Evolutionary conservation across 2,329 filamentous ascomycete genomes (phyloP), one percentile per base, ranked within the genome.

Genomic region (Cercospora janseana): DNA sequence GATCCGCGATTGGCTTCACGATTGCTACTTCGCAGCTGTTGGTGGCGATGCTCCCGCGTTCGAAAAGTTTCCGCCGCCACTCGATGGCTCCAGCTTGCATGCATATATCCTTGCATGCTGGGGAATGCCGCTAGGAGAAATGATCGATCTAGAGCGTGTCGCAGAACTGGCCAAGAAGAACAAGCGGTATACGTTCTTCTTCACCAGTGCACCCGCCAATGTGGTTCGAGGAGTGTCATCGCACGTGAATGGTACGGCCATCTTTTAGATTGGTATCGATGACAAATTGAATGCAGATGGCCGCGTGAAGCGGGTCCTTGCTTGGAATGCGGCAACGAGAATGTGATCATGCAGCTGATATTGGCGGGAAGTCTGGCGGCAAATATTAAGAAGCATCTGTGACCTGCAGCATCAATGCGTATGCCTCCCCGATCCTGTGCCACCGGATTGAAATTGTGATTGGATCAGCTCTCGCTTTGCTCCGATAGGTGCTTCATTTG

Each of bases 11-110:
- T 88, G 84, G 83, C 55, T 88, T 51, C 85, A 86, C 71, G 82
- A 88, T 61, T 79, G 77, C 57, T 82, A 83, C 45, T 87, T 88
- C 58, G 74, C 83, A 0, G 81, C 79, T 0, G 82, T 85, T 1
- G 82, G 78, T 0, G 81, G 81, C 0, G 85, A 88, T 62, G 71
- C 76, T 9, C 79, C 78, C 15, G 73, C 78, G 0, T 86, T 88
- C 54, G 85, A 88, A 69, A 75, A 78, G 0, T 79, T 80, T 67
- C 82, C 83, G 2, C 78, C 79, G 0, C 46, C 56, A 4, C 15
- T 20, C 3, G 34, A 46, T 27, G 49, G 27, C 13, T 40, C 49
- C 4, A 63, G 15, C 9, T 66, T 80, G 20, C 78, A 80, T 50
- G 67, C 69, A 10, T 75, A 74, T 57, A 66, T 80, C 2, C 66